These are phyloP conservation scores for Babesia divergens DNA, from an alignment of 169 alveolate species.

Conservation along the genomic window DNA sequence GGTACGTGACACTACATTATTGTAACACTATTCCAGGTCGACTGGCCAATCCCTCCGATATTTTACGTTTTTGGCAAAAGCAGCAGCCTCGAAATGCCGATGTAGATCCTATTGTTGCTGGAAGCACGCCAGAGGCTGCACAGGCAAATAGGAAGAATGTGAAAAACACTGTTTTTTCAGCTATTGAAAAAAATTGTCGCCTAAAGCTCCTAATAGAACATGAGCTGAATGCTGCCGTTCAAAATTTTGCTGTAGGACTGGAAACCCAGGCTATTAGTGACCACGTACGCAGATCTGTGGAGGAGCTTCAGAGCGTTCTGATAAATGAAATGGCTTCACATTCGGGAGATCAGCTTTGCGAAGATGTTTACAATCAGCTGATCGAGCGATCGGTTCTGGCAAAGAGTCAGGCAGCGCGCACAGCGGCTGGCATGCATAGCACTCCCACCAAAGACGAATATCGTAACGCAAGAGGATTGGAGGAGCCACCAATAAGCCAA, in stretches of 20 bases:
- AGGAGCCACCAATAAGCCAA: too few species aligned
- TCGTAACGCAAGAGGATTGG: too few species aligned
- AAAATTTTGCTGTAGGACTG: slow-evolving; percentile 41
- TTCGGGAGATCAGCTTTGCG: slow-evolving; percentile 26
- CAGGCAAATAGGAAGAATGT: neutral
- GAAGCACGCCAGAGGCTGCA: neutral
- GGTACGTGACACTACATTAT: slow-evolving; percentile 7
- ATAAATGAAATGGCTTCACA: slow-evolving; percentile 12
- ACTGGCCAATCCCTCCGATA: slow-evolving; percentile 78
- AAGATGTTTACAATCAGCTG: slow-evolving; percentile 23
- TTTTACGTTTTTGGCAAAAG: slow-evolving; percentile 64
- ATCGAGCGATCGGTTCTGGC: slow-evolving; percentile 19
- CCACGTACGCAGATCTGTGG: slow-evolving; percentile 22
- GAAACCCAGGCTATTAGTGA: slow-evolving; percentile 38
- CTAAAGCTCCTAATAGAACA: slow-evolving; percentile 29
- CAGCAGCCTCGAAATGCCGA: neutral
- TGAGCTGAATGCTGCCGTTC: slow-evolving; percentile 57
- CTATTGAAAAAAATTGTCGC: slow-evolving; percentile 20
- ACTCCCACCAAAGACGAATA: too few species aligned
- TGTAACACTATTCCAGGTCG: neutral
- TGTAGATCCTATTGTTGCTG: neutral
- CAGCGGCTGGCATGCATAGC: neutral
- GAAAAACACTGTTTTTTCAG: slow-evolving; percentile 13
- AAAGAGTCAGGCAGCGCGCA: slow-evolving; percentile 7
- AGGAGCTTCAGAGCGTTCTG: neutral